A percentile compares a stretch with the other conserved stretches of the same genome.
Evolutionary conservation across 208 protist species (phyloP).

Genomic region (Crithidia thermophila): DNA sequence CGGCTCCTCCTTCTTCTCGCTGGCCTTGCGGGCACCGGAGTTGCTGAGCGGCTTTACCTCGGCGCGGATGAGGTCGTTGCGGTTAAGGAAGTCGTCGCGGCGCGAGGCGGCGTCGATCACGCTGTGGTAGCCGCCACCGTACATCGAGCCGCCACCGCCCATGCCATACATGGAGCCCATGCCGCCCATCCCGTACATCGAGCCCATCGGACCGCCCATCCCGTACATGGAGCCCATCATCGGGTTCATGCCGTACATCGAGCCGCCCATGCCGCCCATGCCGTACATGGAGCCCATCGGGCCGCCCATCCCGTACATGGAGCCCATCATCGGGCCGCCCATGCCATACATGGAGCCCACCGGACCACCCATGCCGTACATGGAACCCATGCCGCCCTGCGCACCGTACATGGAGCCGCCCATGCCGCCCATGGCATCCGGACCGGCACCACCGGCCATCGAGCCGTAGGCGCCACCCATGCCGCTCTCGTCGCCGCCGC

Average conservation of each 20-base stretch:
- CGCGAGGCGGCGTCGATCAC: conserved; percentile 64
- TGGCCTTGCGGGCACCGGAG: conserved; percentile 13
- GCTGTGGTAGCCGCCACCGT: conserved; percentile 48
- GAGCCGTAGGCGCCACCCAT: conserved; percentile 3
- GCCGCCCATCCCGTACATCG: conserved; percentile 58
- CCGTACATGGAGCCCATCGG: conserved; percentile 43
- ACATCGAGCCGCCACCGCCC: conserved; percentile 2
- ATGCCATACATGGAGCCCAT: conserved; percentile 43
- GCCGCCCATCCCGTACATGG: conserved; percentile 46
- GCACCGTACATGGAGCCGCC: conserved; percentile 21
- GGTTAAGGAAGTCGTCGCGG: conserved; percentile 61
- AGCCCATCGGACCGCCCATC: conserved; percentile 34
- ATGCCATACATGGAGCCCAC: conserved; percentile 42
- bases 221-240: conserved; percentile 40
- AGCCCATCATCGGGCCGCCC: conserved; percentile 32
- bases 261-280: conserved; percentile 32
- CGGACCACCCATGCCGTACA: conserved; percentile 37
- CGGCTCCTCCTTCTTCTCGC: conserved; percentile 7
- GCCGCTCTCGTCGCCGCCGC: neutral
- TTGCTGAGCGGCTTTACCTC: conserved; percentile 48
- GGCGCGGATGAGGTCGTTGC: conserved; percentile 66
- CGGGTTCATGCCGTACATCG: conserved; percentile 42
- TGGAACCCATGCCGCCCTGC: conserved; percentile 17
- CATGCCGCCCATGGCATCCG: conserved; percentile 10
- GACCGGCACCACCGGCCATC: neutral